Base-by-base conservation (phyloP, 805 yeast genomes). In the Maudiozyma saulgeensis region DNA sequence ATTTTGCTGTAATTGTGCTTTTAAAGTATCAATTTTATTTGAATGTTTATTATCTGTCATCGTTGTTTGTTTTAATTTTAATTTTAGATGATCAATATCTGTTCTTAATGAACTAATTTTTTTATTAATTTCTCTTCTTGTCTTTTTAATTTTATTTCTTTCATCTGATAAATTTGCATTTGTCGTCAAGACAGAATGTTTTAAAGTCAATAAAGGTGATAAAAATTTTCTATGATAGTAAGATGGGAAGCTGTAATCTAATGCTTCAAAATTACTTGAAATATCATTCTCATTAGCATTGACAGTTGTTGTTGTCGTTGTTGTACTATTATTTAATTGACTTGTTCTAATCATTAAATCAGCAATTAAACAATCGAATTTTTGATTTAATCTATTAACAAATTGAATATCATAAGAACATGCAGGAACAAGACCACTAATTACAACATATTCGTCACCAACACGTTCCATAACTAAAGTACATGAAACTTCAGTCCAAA, bases 401-500 rank as follows among this genome's bases (percentile, higher is more conserved):
- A 71, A 71, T 49, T 71, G 73, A 45, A 83, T 72, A 53, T 80
- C 83, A 53, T 82, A 84, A 52, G 81, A 82, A 11, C 84, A 77
- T 18, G 74, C 61, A 1, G 87, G 86, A 31, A 82, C 78, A 38
- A 83, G 66, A 0, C 88, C 88, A 55, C 80, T 76, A 16, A 83
- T 79, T 1, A 80, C 73, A n/a, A 80, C 72, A 46, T 75, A 67
- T 47, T 76, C 78, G 43, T 76, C 76, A 32, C 74, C 73, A 21
- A 68, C 68, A 16, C 69, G 60, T 15, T 71, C 69, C 44, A 59
- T 47, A 7, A 60, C 53, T 2, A 65, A 51, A 8, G 80, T 80
- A 38, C 77, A 71, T 0, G 80, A 72, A 1, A 80, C 79, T 58
- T 81, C 87, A 25, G 80, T 76, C 89, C 89, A 83, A 13, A 77